These are phyloP conservation scores for Flueggea neowawraea DNA, from an alignment of 441 rosid species.

Conservation along the genomic window DNA sequence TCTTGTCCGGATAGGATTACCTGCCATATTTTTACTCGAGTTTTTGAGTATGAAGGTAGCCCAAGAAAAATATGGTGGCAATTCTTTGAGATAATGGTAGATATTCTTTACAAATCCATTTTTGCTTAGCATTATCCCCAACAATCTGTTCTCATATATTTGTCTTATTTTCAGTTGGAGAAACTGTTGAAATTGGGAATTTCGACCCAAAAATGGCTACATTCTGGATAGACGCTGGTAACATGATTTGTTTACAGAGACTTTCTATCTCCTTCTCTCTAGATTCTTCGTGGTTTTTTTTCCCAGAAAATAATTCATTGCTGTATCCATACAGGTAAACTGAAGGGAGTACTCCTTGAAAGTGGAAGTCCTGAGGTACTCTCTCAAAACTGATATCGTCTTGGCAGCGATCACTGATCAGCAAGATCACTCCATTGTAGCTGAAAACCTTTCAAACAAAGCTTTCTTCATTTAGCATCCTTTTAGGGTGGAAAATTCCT, in stretches of 20 bases:
- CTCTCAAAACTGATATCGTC: background rate
- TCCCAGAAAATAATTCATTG: background rate
- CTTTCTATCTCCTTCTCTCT: background rate
- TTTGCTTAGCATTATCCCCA: background rate
- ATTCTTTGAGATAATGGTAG: constrained; percentile 88
- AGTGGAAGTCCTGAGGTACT: constrained; percentile 92
- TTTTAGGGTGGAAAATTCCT: background rate
- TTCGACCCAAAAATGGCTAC: constrained; percentile 92
- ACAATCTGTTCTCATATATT: background rate
- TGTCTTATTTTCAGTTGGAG: constrained; percentile 58
- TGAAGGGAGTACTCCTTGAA: constrained; percentile 89
- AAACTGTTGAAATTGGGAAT: constrained; percentile 73
- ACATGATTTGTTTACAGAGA: constrained; percentile 1
- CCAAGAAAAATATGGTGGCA: constrained; percentile 94
- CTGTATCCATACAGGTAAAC: constrained; percentile 42
- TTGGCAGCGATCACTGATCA: background rate
- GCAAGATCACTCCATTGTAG: background rate
- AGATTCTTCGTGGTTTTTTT: background rate
- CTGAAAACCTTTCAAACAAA: too few relatives aligned
- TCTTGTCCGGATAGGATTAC: constrained; percentile 84
- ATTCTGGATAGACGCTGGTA: constrained; percentile 94
- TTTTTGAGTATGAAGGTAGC: constrained; percentile 92
- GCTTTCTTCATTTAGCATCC: background rate
- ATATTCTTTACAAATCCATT: background rate
- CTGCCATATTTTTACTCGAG: constrained; percentile 94